Percentiles rank a stretch among this genome's conserved stretches.
Conservation (phyloP, 495 filamentous ascomycete genomes). For the Hypoxylon crocopeplum region DNA sequence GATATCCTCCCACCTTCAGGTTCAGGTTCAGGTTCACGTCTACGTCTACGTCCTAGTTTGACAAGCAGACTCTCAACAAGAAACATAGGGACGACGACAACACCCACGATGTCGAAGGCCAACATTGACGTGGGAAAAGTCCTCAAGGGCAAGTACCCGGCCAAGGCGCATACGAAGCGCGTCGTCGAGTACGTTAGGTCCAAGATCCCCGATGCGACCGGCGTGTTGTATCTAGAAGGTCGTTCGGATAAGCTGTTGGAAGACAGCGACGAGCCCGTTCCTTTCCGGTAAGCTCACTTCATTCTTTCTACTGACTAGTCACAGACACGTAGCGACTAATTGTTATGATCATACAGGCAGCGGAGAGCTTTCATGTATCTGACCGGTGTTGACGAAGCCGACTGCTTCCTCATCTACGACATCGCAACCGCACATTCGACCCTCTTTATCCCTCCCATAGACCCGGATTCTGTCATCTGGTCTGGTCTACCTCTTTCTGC, state of each 20-base stretch:
- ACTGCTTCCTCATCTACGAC: constrained; percentile 84
- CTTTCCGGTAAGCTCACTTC: constrained; percentile 68
- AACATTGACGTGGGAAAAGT: constrained; percentile 47
- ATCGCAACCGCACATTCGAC: constrained; percentile 73
- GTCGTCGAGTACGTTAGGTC: constrained; percentile 77
- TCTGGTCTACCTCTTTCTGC: constrained; percentile 81
- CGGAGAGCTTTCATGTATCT: constrained; percentile 95
- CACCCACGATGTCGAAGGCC: constrained; percentile 33
- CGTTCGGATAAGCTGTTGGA: constrained; percentile 78
- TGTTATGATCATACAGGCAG: constrained; percentile 62
- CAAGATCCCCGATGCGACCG: constrained; percentile 63
- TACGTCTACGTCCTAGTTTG: background rate
- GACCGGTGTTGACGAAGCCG: constrained; percentile 82
- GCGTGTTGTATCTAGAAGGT: constrained; percentile 86
- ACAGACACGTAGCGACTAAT: background rate
- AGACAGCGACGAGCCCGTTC: constrained; percentile 80
- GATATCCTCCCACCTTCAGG: constrained; percentile 5
- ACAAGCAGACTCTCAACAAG: constrained; percentile 9
- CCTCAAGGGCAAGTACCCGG: constrained; percentile 84
- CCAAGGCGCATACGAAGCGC: constrained; percentile 82
- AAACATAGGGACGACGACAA: constrained; percentile 11
- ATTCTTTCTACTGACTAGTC: background rate
- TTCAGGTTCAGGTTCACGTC: background rate
- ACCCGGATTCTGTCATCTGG: constrained; percentile 94
- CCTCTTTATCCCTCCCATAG: constrained; percentile 89